Evolutionary conservation across 441 rosid genomes (phyloP).

Genomic region (Melastoma candidum): DNA sequence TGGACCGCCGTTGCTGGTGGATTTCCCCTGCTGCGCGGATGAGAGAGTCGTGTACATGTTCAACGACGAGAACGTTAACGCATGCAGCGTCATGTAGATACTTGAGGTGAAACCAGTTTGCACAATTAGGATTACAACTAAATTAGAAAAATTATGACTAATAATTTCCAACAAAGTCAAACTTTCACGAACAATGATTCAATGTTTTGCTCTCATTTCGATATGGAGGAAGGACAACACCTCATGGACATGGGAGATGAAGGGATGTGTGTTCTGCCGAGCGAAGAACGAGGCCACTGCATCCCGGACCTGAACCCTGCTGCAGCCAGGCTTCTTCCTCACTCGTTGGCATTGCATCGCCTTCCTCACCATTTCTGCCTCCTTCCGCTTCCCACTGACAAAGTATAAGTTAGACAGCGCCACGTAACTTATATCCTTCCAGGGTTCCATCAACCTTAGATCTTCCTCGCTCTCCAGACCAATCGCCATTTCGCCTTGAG

Average conservation of each 20-base stretch:
- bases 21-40: slow-evolving; percentile 14
- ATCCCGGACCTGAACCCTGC: slow-evolving; percentile 70
- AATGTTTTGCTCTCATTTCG: slow-evolving; percentile 26
- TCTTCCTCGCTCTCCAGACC: slow-evolving; percentile 32
- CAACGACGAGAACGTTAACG: slow-evolving; percentile 72
- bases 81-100: slow-evolving; percentile 47
- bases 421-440: slow-evolving; percentile 50
- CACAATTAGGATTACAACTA: too few relatives aligned
- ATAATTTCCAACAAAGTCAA: too few relatives aligned
- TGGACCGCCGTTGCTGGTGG: slow-evolving; percentile 15
- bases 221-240: slow-evolving; percentile 23
- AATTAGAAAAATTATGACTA: too few relatives aligned
- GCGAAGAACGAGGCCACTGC: slow-evolving; percentile 37
- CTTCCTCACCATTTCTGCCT: slow-evolving; percentile 59
- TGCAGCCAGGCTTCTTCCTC: slow-evolving; percentile 62
- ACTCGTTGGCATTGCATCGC: slow-evolving; percentile 46
- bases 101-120: too few relatives aligned
- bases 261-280: slow-evolving; percentile 25
- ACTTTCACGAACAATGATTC: too few relatives aligned
- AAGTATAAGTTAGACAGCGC: slow-evolving; percentile 55
- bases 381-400: slow-evolving; percentile 51
- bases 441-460: slow-evolving; percentile 28
- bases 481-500: slow-evolving; percentile 33
- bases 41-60: slow-evolving; percentile 35
- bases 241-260: slow-evolving; percentile 24